Conservation (phyloP, 352 stramenopile species). For the Globisporangium lucens region DNA sequence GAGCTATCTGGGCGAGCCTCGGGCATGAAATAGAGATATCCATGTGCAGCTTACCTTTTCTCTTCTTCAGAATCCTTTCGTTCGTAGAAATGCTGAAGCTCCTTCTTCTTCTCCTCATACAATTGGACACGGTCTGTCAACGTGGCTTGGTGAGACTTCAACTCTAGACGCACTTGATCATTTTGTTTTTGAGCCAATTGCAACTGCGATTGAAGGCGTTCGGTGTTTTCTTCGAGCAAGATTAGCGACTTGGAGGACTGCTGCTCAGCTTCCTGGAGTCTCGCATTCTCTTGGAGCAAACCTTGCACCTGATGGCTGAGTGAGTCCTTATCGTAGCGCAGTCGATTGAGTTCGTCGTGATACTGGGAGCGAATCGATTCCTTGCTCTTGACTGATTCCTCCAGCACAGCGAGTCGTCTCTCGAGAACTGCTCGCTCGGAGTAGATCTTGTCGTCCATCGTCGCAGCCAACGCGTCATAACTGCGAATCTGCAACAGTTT, state of each 20-base stretch:
- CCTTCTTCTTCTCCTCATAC: slow-evolving; percentile 68
- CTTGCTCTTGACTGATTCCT: slow-evolving; percentile 33
- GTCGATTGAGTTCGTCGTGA: slow-evolving; percentile 34
- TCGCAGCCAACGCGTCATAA: slow-evolving; percentile 25
- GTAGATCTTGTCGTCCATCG: slow-evolving; percentile 36
- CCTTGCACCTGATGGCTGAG: slow-evolving; percentile 22
- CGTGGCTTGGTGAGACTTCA: slow-evolving; percentile 48
- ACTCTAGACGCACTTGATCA: slow-evolving; percentile 52
- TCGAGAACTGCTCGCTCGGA: slow-evolving; percentile 33
- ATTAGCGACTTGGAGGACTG: slow-evolving; percentile 28
- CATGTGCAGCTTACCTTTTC: slow-evolving; percentile 25
- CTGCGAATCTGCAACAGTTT: slow-evolving; percentile 29
- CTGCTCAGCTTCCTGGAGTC: slow-evolving; percentile 37
- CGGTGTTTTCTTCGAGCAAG: slow-evolving; percentile 31
- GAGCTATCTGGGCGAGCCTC: neutral
- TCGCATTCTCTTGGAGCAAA: slow-evolving; percentile 29
- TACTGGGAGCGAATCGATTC: slow-evolving; percentile 20
- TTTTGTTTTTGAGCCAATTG: slow-evolving; percentile 51
- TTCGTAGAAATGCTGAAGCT: slow-evolving; percentile 59
- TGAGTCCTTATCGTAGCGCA: slow-evolving; percentile 20
- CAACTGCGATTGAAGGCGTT: slow-evolving; percentile 49
- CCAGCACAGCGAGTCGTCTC: slow-evolving; percentile 31
- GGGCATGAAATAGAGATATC: neutral
- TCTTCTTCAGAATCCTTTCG: slow-evolving; percentile 54
- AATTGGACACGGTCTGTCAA: slow-evolving; percentile 46